Evolutionary conservation across 257 asterid species (phyloP), one percentile per base, ranked within the genome.

Genomic region (Coffea eugenioides): DNA sequence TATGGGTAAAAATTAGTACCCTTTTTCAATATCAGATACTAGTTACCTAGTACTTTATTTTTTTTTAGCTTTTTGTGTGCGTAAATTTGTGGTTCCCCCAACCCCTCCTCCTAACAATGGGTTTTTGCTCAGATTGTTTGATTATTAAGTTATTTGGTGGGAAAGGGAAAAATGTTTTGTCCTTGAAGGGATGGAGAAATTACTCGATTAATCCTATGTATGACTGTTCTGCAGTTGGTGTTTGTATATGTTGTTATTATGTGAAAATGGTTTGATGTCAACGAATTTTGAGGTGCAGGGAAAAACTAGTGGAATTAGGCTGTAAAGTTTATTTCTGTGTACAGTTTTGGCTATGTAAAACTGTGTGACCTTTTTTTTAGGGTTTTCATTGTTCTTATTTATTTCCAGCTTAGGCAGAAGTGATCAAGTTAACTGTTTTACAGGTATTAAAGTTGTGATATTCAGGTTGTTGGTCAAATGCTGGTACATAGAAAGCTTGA

Each of bases 1-100:
- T 10, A 68, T 85, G 86, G 88, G 88, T 85, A 85, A 70, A 48
- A 48, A 48, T 57, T 39, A 3, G 5, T 39, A 65, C 81, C 74
- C 57, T 36, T 27, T 52, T 71, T 23, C 16, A 11, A 18, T 39
- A 39, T 39, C 43, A 39, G 43, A 39, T 39, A 39, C 43, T 39
- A 39, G 43, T 39, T 39, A 39, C 43, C 43, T 39, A 39, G 43
- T 39, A 15, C 8, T 23, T 36, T 18, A 20, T 20, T 61, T 3
- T n/a, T 67, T 25, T 34, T 56, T 27, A 5, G 8, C 25, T 62
- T 65, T 12, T 16, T 67, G 2, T 49, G 57, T 45, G 59, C 39
- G 46, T 39, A 36, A 39, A 4, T 52, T 73, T 51, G 14, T 18
- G 51, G 49, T 54, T 15, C 18, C 1, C 18, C 20, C 34, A 31